A percentile compares a stretch with the other conserved stretches of the same genome.
phyloP scores from a whole-genome alignment of 1,139 yeast genomes.

The Hansenula sp. region DNA sequence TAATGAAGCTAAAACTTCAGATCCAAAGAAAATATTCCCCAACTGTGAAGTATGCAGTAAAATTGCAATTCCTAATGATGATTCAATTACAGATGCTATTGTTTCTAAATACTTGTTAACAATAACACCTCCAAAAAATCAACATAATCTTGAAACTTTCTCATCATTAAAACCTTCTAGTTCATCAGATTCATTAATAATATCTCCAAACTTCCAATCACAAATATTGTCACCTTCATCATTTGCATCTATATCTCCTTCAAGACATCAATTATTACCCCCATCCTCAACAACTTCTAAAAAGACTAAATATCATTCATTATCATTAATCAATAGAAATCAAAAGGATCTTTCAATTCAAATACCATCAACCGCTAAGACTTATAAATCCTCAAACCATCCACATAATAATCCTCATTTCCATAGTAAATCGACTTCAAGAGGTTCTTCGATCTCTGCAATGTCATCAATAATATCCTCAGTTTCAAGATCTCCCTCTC shows the following conservation, averaged over 20 bases:
- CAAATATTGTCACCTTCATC: neutral
- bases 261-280: neutral
- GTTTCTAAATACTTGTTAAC: slow-evolving; percentile 20
- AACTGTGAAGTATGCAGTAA: slow-evolving; percentile 25
- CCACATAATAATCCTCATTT: neutral
- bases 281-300: neutral
- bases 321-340: slow-evolving; percentile 19
- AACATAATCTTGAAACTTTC: neutral
- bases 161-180: neutral
- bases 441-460: slow-evolving; percentile 35
- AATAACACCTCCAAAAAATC: slow-evolving; percentile 6
- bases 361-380: neutral
- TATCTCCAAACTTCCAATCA: slow-evolving; percentile 8
- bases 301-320: slow-evolving; percentile 10
- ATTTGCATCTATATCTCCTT: neutral
- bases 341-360: slow-evolving; percentile 21
- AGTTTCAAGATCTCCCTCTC: slow-evolving; percentile 26
- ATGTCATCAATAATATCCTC: slow-evolving; percentile 34
- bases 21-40: slow-evolving; percentile 23
- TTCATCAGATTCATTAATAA: slow-evolving; percentile 7
- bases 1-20: slow-evolving; percentile 4
- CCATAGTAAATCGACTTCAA: slow-evolving; percentile 20
- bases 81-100: slow-evolving; percentile 21
- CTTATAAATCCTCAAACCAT: neutral
- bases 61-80: slow-evolving; percentile 27